Percentiles rank a stretch among this genome's conserved stretches.
These are phyloP conservation scores for Amanita muscaria DNA, from an alignment of 768 basidiomycete species.

Conservation along the genomic window DNA sequence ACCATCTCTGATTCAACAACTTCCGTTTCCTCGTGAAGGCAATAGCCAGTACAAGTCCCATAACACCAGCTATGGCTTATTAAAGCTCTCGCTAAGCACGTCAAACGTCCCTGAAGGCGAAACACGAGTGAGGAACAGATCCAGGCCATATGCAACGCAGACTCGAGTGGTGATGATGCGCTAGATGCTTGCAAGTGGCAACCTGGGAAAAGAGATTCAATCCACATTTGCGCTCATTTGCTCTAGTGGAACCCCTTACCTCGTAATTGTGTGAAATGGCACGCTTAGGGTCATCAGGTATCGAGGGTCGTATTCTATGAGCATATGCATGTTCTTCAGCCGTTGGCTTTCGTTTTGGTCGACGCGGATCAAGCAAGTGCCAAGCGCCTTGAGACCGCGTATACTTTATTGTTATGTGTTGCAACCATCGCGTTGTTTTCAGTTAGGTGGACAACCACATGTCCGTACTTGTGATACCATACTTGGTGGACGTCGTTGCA, in stretches of 20 bases:
- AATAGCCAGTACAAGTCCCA: slow-evolving; percentile 66
- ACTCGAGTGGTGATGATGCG: slow-evolving; percentile 80
- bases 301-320: slow-evolving; percentile 73
- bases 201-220: slow-evolving; percentile 1
- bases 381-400: slow-evolving; percentile 59
- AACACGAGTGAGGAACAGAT: slow-evolving; percentile 81
- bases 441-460: slow-evolving; percentile 72
- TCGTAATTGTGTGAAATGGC: slow-evolving; percentile 44
- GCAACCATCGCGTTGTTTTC: too few relatives aligned
- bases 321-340: slow-evolving; percentile 76
- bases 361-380: slow-evolving; percentile 80
- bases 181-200: slow-evolving; percentile 64
- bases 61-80: slow-evolving; percentile 83
- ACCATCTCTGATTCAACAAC: slow-evolving; percentile 64
- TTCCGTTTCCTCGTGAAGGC: slow-evolving; percentile 67
- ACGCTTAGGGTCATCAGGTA: slow-evolving; percentile 59
- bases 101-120: slow-evolving; percentile 90
- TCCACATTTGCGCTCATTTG: neutral
- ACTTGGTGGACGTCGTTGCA: slow-evolving; percentile 79
- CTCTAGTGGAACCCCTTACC: slow-evolving; percentile 18
- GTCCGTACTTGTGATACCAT: slow-evolving; percentile 81
- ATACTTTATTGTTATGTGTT: slow-evolving; percentile 63
- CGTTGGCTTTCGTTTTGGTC: slow-evolving; percentile 70
- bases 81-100: slow-evolving; percentile 84
- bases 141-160: slow-evolving; percentile 83